phyloP scores from a whole-genome alignment of 164 flowering plant genomes.

The Litsea cubeba region DNA sequence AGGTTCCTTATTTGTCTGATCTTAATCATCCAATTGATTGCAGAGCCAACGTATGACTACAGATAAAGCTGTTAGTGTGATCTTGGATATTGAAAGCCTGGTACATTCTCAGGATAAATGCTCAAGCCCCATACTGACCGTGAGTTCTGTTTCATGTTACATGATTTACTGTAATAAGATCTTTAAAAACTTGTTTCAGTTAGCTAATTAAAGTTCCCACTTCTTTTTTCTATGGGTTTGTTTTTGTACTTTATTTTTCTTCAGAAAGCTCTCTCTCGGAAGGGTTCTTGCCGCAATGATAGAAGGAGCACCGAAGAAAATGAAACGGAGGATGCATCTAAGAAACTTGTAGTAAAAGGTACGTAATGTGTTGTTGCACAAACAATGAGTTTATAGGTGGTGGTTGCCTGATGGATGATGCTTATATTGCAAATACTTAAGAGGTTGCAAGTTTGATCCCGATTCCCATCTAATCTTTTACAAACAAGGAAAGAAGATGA shows the following conservation, averaged over 20 bases:
- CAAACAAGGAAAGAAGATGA: too few relatives aligned
- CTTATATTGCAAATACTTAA: too few relatives aligned
- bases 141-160: slow-evolving; percentile 1
- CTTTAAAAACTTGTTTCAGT: background rate
- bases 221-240: background rate
- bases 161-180: background rate
- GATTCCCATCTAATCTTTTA: too few relatives aligned
- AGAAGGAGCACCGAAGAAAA: slow-evolving; percentile 24
- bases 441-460: too few relatives aligned
- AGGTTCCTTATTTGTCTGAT: background rate
- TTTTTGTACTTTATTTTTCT: background rate
- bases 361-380: background rate
- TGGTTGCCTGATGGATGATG: too few relatives aligned
- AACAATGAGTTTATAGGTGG: too few relatives aligned
- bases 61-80: slow-evolving; percentile 24
- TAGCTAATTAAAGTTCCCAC: background rate
- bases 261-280: slow-evolving; percentile 31
- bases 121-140: slow-evolving; percentile 31
- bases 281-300: slow-evolving; percentile 27
- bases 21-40: slow-evolving; percentile 1
- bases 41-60: slow-evolving; percentile 16
- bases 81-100: slow-evolving; percentile 31
- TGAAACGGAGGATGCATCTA: slow-evolving; percentile 24
- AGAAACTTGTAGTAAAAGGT: slow-evolving; percentile 25
- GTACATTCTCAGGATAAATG: slow-evolving; percentile 19